Conservation (phyloP, 1,284 basidiomycete species). For the Ceratobasidium sp. region DNA sequence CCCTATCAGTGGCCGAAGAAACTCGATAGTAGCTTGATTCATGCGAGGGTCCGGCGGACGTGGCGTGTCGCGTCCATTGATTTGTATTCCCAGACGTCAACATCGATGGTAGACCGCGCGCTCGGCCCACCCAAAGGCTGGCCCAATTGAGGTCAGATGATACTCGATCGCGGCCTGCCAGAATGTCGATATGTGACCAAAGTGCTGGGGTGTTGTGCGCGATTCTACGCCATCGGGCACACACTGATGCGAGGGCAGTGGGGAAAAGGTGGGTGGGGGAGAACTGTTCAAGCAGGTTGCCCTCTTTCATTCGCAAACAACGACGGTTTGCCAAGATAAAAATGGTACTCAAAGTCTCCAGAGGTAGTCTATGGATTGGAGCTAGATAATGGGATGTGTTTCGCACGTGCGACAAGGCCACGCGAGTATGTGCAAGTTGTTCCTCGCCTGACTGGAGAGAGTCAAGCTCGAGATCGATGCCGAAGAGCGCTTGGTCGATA, state of each 20-base stretch:
- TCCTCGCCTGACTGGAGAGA: background rate
- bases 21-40: background rate
- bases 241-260: background rate
- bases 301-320: background rate
- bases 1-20: background rate
- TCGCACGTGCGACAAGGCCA: background rate
- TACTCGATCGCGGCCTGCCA: background rate
- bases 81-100: background rate
- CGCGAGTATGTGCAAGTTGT: background rate
- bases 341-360: background rate
- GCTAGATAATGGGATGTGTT: background rate
- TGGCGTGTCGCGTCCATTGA: background rate
- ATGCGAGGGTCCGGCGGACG: background rate
- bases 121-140: background rate
- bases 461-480: background rate
- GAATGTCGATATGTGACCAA: conserved; percentile 6
- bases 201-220: background rate
- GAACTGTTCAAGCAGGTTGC: background rate
- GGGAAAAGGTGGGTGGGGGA: background rate
- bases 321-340: background rate
- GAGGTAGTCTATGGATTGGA: background rate
- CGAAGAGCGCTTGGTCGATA: background rate
- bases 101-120: background rate
- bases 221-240: background rate
- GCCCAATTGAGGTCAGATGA: background rate